phyloP scores from a whole-genome alignment of 2,329 filamentous ascomycete species.

The Neofusicoccum kwambonambiense region DNA sequence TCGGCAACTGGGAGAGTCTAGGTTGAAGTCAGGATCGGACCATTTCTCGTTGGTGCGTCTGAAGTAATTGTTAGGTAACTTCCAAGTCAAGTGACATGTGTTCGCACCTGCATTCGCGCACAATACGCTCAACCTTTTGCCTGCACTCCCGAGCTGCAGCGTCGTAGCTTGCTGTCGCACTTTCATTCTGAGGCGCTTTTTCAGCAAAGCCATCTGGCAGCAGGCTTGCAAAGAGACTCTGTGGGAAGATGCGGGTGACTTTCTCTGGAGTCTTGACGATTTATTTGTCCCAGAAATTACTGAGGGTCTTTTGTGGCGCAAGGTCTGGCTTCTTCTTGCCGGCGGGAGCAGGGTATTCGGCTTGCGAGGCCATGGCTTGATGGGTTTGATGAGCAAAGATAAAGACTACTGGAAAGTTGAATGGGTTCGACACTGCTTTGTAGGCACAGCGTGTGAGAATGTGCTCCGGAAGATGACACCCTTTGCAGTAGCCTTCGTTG shows the following conservation, averaged over 20 bases:
- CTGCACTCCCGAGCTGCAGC: slow-evolving; percentile 68
- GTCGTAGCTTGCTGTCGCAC: slow-evolving; percentile 67
- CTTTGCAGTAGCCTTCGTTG: too few species aligned
- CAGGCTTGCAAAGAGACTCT: slow-evolving; percentile 63
- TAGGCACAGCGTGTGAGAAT: too few species aligned
- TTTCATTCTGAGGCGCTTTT: slow-evolving; percentile 57
- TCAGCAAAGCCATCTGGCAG: slow-evolving; percentile 57
- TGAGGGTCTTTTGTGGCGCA: slow-evolving; percentile 41
- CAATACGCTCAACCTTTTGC: slow-evolving; percentile 58
- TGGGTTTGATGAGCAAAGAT: too few species aligned
- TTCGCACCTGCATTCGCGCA: slow-evolving; percentile 57
- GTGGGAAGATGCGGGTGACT: slow-evolving; percentile 68
- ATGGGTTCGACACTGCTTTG: too few species aligned
- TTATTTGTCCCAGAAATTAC: slow-evolving; percentile 71
- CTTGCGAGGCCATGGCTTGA: too few species aligned
- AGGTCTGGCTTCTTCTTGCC: too few species aligned
- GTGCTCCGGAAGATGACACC: too few species aligned
- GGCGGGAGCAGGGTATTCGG: too few species aligned
- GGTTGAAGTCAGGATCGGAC: slow-evolving; percentile 80
- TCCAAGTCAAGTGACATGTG: not conserved
- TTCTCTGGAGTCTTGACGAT: slow-evolving; percentile 69
- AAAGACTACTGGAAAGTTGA: too few species aligned
- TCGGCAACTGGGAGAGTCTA: slow-evolving; percentile 58
- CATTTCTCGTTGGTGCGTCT: slow-evolving; percentile 80
- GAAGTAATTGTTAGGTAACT: not conserved